Evolutionary conservation across 139 green algal genomes (phyloP).

Genomic region (Tetraselmis striata): DNA sequence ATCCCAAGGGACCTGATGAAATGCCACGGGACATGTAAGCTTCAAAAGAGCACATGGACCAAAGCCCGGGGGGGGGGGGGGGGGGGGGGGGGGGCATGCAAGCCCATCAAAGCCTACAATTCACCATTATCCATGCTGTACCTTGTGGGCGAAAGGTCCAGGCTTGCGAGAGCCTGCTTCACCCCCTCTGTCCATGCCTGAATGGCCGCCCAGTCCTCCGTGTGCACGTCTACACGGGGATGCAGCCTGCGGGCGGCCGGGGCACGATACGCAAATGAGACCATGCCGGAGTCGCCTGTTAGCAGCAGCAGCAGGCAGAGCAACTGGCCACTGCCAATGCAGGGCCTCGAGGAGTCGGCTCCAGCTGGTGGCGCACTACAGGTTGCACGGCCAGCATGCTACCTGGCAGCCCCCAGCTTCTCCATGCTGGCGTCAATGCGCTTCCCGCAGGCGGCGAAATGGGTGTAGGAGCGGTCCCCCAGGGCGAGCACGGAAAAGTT

Average conservation of each 20-base stretch:
- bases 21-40: not conserved
- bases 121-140: no score
- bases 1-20: not conserved
- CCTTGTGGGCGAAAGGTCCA: slow-evolving; percentile 26
- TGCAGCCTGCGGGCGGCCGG: slow-evolving; percentile 16
- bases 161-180: slow-evolving; percentile 27
- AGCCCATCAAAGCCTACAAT: no score
- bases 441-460: slow-evolving; percentile 82
- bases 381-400: not conserved
- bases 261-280: no score
- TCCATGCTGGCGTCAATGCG: slow-evolving; percentile 55
- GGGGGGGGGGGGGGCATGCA: not conserved
- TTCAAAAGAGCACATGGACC: no score
- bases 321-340: no score
- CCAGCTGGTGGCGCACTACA: no score
- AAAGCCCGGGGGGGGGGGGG: not conserved
- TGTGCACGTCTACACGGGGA: slow-evolving; percentile 58
- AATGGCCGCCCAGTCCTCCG: slow-evolving; percentile 72
- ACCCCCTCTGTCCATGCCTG: slow-evolving; percentile 58
- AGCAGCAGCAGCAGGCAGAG: no score
- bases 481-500: slow-evolving; percentile 70
- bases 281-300: no score
- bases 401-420: slow-evolving; percentile 28
- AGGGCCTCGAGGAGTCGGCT: no score
- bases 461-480: slow-evolving; percentile 76